Evolutionary conservation across 306 rosid genomes (phyloP).

Genomic region (Bauhinia variegata): DNA sequence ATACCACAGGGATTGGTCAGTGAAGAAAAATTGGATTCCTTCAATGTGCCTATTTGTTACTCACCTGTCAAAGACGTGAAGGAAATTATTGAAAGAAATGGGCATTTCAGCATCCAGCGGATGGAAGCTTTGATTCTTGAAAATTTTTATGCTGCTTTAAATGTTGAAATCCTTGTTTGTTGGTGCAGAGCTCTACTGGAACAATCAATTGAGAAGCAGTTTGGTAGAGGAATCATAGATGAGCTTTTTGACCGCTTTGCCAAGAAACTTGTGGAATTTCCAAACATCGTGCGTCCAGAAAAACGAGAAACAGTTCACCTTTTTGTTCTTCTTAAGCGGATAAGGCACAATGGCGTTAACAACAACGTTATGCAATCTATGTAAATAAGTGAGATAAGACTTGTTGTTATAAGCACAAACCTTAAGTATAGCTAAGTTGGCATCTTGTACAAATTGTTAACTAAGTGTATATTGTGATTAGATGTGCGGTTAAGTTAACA

Average conservation of each 20-base stretch:
- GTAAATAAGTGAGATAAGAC: too few species aligned
- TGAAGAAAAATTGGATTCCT: slow-evolving; percentile 11
- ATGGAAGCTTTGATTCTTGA: background rate
- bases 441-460: too few species aligned
- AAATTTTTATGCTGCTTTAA: too few species aligned
- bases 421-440: too few species aligned
- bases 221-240: background rate
- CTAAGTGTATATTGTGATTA: too few species aligned
- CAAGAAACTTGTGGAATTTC: slow-evolving; percentile 23
- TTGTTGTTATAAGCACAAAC: too few species aligned
- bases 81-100: slow-evolving; percentile 4
- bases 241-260: slow-evolving; percentile 20
- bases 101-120: background rate
- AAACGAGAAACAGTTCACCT: too few species aligned
- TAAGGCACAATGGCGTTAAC: too few species aligned
- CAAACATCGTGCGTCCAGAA: background rate
- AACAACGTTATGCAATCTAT: too few species aligned
- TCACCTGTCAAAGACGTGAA: background rate
- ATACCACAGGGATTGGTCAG: background rate
- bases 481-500: too few species aligned
- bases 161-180: too few species aligned
- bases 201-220: background rate
- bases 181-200: background rate
- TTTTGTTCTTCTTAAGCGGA: too few species aligned
- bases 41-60: slow-evolving; percentile 6